phyloP scores from a whole-genome alignment of 2,329 filamentous ascomycete genomes.

The Beauveria asiatica region DNA sequence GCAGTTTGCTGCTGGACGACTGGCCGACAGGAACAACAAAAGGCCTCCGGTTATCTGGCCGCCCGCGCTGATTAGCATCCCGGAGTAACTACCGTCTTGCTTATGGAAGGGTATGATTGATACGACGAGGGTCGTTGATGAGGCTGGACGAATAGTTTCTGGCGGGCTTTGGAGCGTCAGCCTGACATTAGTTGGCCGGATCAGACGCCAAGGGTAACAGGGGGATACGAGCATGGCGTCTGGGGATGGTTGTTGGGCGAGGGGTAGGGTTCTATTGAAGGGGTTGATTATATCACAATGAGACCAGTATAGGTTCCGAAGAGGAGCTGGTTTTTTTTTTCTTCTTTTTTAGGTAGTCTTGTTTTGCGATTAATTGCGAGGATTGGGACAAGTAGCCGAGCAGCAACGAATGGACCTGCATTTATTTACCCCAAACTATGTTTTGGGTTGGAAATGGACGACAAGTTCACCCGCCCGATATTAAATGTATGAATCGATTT shows the following conservation, averaged over 20 bases:
- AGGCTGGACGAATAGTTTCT: background rate
- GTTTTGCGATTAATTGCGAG: background rate
- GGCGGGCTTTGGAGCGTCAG: background rate
- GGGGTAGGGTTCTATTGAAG: background rate
- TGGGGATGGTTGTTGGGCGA: slow-evolving; percentile 2
- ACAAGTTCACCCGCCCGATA: background rate
- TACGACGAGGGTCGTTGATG: background rate
- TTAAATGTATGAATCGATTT: slow-evolving; percentile 4
- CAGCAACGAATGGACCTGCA: background rate
- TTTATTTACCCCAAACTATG: background rate
- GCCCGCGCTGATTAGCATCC: background rate
- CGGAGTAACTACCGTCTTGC: background rate
- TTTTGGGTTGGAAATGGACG: background rate
- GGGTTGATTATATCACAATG: background rate
- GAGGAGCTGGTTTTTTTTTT: background rate
- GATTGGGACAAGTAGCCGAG: background rate
- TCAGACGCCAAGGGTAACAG: background rate
- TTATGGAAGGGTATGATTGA: background rate
- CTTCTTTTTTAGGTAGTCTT: background rate
- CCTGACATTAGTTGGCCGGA: background rate
- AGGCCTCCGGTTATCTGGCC: background rate
- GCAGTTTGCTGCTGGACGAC: background rate
- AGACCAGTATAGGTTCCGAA: background rate
- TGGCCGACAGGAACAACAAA: background rate
- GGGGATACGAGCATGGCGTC: background rate